Base-by-base conservation (phyloP, 2,329 filamentous ascomycete species). In the Cladophialophora exuberans region DNA sequence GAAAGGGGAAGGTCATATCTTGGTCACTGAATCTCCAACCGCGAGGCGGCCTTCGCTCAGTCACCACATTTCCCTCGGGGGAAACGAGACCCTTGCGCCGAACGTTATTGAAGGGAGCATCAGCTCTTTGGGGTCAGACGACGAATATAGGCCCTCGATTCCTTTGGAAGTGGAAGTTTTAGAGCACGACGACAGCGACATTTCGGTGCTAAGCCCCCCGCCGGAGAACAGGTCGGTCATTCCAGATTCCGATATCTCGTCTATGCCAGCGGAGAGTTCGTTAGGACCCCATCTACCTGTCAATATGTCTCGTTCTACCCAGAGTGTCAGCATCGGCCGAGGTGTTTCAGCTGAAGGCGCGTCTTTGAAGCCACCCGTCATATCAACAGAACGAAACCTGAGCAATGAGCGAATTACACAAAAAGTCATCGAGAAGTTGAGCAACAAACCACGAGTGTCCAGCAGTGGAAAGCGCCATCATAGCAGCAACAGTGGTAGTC, bases 151-250 rank as follows among this genome's bases (percentile, higher is more conserved):
- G 50, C 86, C 76, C 23, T 73, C 78, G 10, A 76, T 88, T 49
- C 91, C 91, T 30, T 86, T 97, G 61, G 91, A 97, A 69, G 89
- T 97, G 57, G 93, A 97, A 70, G 89, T 97, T 60, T 82, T 92
- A 65, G 76, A 79, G 61, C 69, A 85, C 80, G 70, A 81, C 80
- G 59, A 80, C 77, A 78, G 88, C 82, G 73, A 96, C 80, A 61
- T 93, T 73, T 71, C 82, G 81, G 67, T 86, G 83, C 58, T 83
- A 78, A 65, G 79, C 72, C 43, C 77, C 69, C 73, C 84, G 74
- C 73, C 81, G 68, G 79, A 86, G 73, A 66, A 82, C 74, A 68
- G 83, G 72, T 91, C 88, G 69, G 75, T 85, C 44, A 80, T 83
- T 28, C 79, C 83, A 10, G 84, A 85, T 46, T 97, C 93, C 2